phyloP scores from a whole-genome alignment of 2,329 filamentous ascomycete genomes.

The Verticillium tricorpus region DNA sequence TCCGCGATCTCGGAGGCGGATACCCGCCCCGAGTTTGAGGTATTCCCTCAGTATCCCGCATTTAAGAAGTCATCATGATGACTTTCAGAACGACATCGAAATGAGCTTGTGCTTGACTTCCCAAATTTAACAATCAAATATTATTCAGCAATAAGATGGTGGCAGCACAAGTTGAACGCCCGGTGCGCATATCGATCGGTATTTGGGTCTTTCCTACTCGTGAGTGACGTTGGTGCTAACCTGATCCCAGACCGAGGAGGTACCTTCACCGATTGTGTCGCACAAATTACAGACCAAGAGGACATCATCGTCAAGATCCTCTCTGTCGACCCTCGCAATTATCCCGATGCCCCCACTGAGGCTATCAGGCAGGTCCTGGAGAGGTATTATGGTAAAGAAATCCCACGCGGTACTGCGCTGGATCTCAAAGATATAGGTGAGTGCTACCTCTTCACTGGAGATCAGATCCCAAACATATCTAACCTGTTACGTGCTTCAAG shows the following conservation, averaged over 20 bases:
- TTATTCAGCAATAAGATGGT: neutral
- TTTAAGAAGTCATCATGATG: too few relatives aligned
- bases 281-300: constrained; percentile 58
- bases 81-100: too few relatives aligned
- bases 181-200: neutral
- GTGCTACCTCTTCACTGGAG: neutral
- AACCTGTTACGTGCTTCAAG: constrained; percentile 17
- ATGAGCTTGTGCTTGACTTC: too few relatives aligned
- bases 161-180: neutral
- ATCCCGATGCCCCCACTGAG: constrained; percentile 68
- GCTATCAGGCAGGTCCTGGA: constrained; percentile 53
- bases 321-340: constrained; percentile 68
- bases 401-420: constrained; percentile 25
- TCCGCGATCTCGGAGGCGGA: neutral
- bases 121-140: neutral
- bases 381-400: constrained; percentile 22
- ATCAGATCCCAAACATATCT: neutral
- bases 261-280: constrained; percentile 68
- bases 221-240: constrained; percentile 7
- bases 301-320: constrained; percentile 69
- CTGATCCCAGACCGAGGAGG: constrained; percentile 19
- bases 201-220: constrained; percentile 3
- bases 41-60: neutral
- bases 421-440: constrained; percentile 26
- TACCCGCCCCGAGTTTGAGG: neutral